A percentile compares a stretch with the other conserved stretches of the same genome.
Evolutionary conservation across 176 grass and related monocot species (phyloP).

Genomic region (Hsuehochloa calcarea): DNA sequence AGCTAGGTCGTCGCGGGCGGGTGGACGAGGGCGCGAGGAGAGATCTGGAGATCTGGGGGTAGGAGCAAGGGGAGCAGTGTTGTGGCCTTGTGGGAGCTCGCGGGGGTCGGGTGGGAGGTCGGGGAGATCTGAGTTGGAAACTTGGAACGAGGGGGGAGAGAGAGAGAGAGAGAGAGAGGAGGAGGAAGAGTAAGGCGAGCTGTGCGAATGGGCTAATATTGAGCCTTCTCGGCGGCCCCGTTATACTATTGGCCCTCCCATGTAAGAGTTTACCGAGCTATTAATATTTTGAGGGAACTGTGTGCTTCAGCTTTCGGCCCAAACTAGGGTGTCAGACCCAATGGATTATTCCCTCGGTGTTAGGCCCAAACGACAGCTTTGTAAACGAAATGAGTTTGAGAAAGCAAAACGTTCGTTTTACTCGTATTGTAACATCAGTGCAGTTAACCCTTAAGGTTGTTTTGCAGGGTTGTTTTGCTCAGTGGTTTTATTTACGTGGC

Average conservation of each 20-base stretch:
- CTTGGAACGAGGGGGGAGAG: not conserved
- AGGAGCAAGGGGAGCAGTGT: conserved; percentile 23
- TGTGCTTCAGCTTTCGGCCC: not conserved
- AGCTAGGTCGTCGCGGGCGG: not conserved
- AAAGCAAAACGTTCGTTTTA: not conserved
- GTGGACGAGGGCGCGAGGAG: not conserved
- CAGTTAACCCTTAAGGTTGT: too few species aligned
- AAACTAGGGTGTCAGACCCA: not conserved
- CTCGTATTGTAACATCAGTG: too few species aligned
- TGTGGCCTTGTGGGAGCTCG: conserved; percentile 38
- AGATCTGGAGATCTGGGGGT: conserved; percentile 53
- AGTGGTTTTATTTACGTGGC: too few species aligned
- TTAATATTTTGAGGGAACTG: not conserved
- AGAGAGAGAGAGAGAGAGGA: not conserved
- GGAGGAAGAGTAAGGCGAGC: not conserved
- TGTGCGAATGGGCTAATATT: not conserved
- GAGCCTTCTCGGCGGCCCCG: not conserved
- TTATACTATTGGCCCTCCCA: not conserved
- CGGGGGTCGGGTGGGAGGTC: conserved; percentile 19
- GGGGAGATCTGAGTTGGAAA: conserved; percentile 40
- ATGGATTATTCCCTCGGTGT: not conserved
- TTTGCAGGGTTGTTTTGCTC: too few species aligned
- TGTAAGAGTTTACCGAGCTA: not conserved
- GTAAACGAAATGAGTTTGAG: not conserved
- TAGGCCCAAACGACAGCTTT: not conserved